Evolutionary conservation across 2,329 filamentous ascomycete species (phyloP), one percentile per base, ranked within the genome.

Genomic region (Nectriaceae sp.): DNA sequence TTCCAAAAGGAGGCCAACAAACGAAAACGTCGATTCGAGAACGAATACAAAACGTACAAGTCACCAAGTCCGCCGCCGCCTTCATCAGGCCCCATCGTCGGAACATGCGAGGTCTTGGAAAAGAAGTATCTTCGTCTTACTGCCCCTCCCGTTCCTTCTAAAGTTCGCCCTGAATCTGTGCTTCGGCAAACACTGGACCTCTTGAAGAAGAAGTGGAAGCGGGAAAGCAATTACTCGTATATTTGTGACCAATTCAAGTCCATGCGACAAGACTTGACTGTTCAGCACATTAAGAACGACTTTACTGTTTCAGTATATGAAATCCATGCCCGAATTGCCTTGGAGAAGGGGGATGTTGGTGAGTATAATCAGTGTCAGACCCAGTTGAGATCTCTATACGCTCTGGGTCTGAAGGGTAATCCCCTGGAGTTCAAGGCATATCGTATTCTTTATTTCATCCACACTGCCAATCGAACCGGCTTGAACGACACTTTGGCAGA

Each of bases 321-420:
- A 75, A 95, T 93, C 53, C 94, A 99, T 74, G 94, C 93, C 56
- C 87, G 94, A 52, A 97, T 99, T 74, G 94, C 94, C 60, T 79
- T 99, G 72, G 93, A 99, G 74, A 97, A 95, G 82, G 91, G 89
- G 75, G 94, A 99, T 79, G 84, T 97, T 78, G 93, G 94, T 99
- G 94, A 99, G 94, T 99, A 99, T 94, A 99, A 99, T 78, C 94
- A 99, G 82, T 99, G 94, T 74, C 94, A 99, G 78, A 97, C 94
- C 65, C 94, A 99, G 76, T 80, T 99, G 68, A 90, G 90, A 72
- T 90, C 88, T 58, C 78, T 99, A 65, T 97, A 99, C 74, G 83
- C 84, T 70, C 83, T 90, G 75, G 88, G 89, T 60, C 77, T 96
- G 69, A 90, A 90, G 67, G 94, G 93, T 64, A 91, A 92, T 71